Conservation (phyloP, 192 early-diverging fungal species). For the Backusella morwellensis region DNA sequence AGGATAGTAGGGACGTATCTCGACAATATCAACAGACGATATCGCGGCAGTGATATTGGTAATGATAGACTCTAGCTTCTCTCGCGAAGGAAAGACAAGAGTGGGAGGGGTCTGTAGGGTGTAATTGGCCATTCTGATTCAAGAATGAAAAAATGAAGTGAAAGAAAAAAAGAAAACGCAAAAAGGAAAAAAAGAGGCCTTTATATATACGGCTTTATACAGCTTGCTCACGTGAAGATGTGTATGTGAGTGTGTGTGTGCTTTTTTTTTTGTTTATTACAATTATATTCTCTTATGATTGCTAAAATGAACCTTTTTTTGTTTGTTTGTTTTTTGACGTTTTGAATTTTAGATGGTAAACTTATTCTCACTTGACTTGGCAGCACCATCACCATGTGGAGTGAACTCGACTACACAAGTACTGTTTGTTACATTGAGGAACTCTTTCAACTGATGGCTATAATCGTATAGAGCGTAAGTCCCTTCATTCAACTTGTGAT, state of each 20-base stretch:
- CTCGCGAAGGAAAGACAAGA: background rate
- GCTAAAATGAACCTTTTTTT: background rate
- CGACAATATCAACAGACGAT: background rate
- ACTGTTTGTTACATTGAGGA: slow-evolving; percentile 11
- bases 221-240: background rate
- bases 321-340: background rate
- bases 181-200: background rate
- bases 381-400: slow-evolving; percentile 26
- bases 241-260: no score
- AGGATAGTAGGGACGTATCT: background rate
- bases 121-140: background rate
- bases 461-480: background rate
- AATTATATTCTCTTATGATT: background rate
- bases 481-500: no score
- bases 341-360: background rate
- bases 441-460: slow-evolving; percentile 25
- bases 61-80: no score
- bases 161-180: background rate
- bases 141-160: background rate
- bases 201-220: background rate
- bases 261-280: background rate
- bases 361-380: slow-evolving; percentile 12
- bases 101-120: background rate
- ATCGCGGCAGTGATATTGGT: background rate
- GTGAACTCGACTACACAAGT: slow-evolving; percentile 20